Percentiles rank a stretch among this genome's conserved stretches.
phyloP scores from a whole-genome alignment of 129 eudicot species.

The Arctium lappa region DNA sequence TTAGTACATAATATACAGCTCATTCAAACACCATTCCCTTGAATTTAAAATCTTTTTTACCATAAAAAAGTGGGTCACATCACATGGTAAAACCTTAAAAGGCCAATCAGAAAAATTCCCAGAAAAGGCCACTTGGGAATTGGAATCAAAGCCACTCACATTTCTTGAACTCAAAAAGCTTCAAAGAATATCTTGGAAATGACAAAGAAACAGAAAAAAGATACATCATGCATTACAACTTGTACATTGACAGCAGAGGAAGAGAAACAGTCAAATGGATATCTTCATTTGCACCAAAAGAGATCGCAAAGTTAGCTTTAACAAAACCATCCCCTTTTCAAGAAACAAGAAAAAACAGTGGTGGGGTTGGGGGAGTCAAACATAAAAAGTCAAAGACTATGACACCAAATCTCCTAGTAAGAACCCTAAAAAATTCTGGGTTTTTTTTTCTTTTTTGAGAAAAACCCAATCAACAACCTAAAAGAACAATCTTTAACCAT shows the following conservation, averaged over 20 bases:
- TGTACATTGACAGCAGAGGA: not conserved
- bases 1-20: not conserved
- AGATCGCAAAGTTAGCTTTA: conserved; percentile 16
- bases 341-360: conserved; percentile 6
- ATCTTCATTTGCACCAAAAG: conserved; percentile 8
- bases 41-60: not conserved
- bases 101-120: conserved; percentile 12
- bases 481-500: conserved; percentile 20
- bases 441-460: not conserved
- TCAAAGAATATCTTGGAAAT: conserved; percentile 17
- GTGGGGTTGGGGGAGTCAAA: conserved; percentile 16
- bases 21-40: not conserved
- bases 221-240: not conserved
- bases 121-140: conserved; percentile 20
- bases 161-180: not conserved
- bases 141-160: conserved; percentile 16
- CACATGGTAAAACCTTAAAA: conserved; percentile 19
- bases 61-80: conserved; percentile 17
- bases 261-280: conserved; percentile 1
- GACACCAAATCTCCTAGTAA: not conserved
- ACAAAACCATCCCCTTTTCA: conserved; percentile 14
- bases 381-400: conserved; percentile 24
- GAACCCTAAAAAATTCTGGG: conserved; percentile 16
- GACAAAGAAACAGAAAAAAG: not conserved
- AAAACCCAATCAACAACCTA: conserved; percentile 7